Conservation (phyloP, 1,284 basidiomycete species). For the Athelia psychrophila region DNA sequence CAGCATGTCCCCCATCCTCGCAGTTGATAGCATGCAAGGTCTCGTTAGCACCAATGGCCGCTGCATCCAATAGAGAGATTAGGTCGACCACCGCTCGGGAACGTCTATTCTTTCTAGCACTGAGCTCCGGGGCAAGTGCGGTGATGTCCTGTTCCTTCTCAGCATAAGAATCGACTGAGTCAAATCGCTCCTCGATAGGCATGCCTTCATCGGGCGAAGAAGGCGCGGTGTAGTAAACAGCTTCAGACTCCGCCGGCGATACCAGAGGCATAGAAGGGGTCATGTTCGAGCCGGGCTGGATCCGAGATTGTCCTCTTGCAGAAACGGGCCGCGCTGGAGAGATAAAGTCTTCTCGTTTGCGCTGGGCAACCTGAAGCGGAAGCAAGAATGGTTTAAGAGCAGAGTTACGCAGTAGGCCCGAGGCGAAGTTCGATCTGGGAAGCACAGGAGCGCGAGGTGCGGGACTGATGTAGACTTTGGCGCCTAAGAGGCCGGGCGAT, state of each 20-base stretch:
- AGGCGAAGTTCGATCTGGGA: not conserved
- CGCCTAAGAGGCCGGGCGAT: not conserved
- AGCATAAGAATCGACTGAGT: no score
- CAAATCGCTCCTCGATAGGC: no score
- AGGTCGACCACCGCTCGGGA: not conserved
- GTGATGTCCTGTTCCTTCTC: no score
- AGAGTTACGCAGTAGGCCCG: not conserved
- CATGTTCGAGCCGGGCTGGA: not conserved
- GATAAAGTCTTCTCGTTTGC: not conserved
- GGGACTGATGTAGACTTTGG: not conserved
- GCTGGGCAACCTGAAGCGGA: conserved; percentile 10
- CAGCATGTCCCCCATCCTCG: not conserved
- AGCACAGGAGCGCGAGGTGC: not conserved
- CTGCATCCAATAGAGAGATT: not conserved
- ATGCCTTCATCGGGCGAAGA: no score
- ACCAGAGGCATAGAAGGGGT: not conserved
- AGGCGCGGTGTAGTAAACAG: no score
- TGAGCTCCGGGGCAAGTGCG: not conserved
- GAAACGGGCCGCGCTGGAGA: not conserved
- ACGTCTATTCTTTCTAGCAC: not conserved
- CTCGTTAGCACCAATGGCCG: not conserved
- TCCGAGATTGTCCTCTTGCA: not conserved
- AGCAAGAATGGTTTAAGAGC: conserved; percentile 9
- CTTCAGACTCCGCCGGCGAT: not conserved
- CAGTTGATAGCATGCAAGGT: not conserved